These are phyloP conservation scores for Pseudocercospora musae DNA, from an alignment of 2,329 filamentous ascomycete genomes.

Conservation along the genomic window DNA sequence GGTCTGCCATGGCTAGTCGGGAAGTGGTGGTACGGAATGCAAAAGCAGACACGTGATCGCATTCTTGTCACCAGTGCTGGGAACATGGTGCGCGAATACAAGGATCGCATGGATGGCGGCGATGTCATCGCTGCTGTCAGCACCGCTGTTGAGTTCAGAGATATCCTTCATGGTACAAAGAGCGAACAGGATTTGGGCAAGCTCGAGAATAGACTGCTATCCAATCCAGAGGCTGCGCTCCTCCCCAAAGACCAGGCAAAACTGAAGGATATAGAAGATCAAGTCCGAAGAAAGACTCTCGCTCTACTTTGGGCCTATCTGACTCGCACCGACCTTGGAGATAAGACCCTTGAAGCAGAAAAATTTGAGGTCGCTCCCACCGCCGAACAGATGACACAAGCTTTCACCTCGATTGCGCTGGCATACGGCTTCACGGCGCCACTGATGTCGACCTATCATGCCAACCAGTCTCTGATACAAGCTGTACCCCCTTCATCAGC, in stretches of 20 bases:
- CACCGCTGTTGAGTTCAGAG: constrained; percentile 79
- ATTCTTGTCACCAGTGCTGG: constrained; percentile 91
- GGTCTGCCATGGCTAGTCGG: constrained; percentile 89
- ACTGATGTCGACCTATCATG: constrained; percentile 75
- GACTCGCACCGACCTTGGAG: constrained; percentile 79
- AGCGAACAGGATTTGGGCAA: constrained; percentile 77
- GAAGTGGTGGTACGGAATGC: constrained; percentile 98
- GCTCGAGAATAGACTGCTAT: constrained; percentile 72
- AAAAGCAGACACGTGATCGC: constrained; percentile 87
- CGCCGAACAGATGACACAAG: constrained; percentile 78
- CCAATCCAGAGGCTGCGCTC: constrained; percentile 59
- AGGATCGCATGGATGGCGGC: constrained; percentile 75
- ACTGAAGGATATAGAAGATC: constrained; percentile 76
- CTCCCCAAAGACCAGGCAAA: constrained; percentile 70
- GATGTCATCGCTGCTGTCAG: constrained; percentile 79
- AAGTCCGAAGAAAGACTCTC: constrained; percentile 77
- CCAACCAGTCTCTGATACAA: constrained; percentile 85
- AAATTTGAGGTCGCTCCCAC: constrained; percentile 89
- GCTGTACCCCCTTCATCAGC: constrained; percentile 75
- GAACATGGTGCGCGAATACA: constrained; percentile 89
- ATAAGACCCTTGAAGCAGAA: constrained; percentile 71
- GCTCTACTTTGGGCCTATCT: constrained; percentile 94
- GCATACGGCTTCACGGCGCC: constrained; percentile 82
- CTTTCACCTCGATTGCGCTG: constrained; percentile 81
- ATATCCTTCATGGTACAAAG: constrained; percentile 71